Base-by-base conservation (phyloP, 305 asterid genomes). In the Solanum aculeatissimum region DNA sequence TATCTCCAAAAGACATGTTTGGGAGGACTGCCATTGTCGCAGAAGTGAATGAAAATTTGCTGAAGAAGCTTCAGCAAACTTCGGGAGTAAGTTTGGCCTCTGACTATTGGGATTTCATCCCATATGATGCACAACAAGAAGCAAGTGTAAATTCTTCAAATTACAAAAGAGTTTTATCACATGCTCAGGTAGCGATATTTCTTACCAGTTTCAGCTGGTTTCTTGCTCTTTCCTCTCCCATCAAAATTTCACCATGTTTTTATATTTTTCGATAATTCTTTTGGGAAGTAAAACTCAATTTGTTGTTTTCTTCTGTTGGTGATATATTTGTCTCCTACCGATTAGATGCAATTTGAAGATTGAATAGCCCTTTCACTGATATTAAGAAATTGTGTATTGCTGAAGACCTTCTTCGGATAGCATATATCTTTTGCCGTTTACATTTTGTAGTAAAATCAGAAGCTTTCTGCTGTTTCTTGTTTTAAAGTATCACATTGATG, bases 101-200 rank as follows among this genome's bases (percentile, higher is more conserved):
- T 83, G 98, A 94, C 88, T 97, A 94, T 91, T 97, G 99, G 99
- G 92, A 92, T 87, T 77, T 95, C 82, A 89, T 97, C 82, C 97
- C 97, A 83, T 83, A 88, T 83, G 98, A 94, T 85, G 86, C 91
- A 81, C 85, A 85, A 70, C 89, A 86, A 81, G 95, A 88, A 23
- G 85, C 84, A 77, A 80, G 32, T 79, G 83, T 55, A 58, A 69
- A 74, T 84, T 90, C 88, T 71, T 60, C 92, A 32, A 92, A 86
- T 84, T 53, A 78, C 83, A 91, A 62, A 86, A 90, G 95, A 83
- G 86, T 94, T 89, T 87, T 97, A 81, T 86, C 91, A 86, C 97
- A 95, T 86, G 91, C 95, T 71, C 99, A 97, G 91, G 99, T 95
- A 90, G 87, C 74, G 53, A 70, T 83, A 80, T 75, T 79, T 62